phyloP scores from a whole-genome alignment of 1,284 basidiomycete genomes.

The Wolfiporia cocos region DNA sequence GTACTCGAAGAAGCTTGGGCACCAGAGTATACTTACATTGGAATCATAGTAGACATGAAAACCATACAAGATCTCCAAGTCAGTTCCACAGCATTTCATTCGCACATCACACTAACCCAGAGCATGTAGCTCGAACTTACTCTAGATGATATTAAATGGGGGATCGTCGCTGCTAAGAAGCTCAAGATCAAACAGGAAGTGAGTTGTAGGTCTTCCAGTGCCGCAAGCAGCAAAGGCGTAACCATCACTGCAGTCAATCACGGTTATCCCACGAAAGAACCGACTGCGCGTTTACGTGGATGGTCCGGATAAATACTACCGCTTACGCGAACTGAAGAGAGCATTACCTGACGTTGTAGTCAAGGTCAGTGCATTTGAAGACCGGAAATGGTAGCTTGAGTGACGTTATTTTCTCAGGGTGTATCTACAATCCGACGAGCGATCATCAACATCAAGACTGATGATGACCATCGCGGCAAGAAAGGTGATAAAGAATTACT shows the following conservation, averaged over 20 bases:
- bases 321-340: constrained; percentile 81
- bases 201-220: no score
- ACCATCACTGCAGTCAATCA: constrained; percentile 74
- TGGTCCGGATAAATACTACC: constrained; percentile 83
- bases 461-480: constrained; percentile 67
- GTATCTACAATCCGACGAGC: constrained; percentile 83
- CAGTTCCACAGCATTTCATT: constrained; percentile 9
- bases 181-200: constrained; percentile 91
- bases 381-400: neutral
- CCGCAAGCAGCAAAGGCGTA: no score
- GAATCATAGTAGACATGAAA: constrained; percentile 88
- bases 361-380: constrained; percentile 47
- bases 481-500: constrained; percentile 85
- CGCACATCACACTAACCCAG: neutral
- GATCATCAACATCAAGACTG: constrained; percentile 89
- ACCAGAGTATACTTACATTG: constrained; percentile 87
- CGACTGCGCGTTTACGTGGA: constrained; percentile 86
- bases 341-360: constrained; percentile 81
- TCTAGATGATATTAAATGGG: constrained; percentile 90
- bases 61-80: constrained; percentile 91
- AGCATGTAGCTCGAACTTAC: constrained; percentile 78
- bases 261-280: constrained; percentile 68
- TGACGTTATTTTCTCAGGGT: constrained; percentile 43
- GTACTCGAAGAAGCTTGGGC: constrained; percentile 97
- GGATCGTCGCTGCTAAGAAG: constrained; percentile 84